phyloP scores from a whole-genome alignment of 2,329 filamentous ascomycete species.

The Aspergillus sp. region DNA sequence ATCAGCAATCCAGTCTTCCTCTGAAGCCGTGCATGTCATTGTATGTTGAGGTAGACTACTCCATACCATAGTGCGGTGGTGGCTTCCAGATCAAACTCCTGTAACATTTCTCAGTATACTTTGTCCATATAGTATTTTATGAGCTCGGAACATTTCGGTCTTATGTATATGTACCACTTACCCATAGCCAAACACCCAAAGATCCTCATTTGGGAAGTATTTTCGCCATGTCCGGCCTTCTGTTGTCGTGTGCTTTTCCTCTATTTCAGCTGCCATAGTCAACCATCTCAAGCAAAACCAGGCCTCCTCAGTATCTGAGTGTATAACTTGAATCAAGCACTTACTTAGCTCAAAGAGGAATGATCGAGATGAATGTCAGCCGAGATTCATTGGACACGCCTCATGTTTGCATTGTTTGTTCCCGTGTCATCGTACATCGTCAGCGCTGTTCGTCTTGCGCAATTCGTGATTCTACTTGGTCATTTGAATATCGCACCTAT shows the following conservation, averaged over 20 bases:
- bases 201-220: conserved; percentile 53
- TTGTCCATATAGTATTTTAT: no score
- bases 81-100: conserved; percentile 98
- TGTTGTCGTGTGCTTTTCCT: conserved; percentile 9
- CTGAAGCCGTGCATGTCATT: no score
- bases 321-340: not conserved
- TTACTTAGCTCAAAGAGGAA: no score
- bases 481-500: no score
- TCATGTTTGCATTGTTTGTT: conserved; percentile 9
- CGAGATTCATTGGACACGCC: not conserved
- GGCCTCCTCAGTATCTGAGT: not conserved
- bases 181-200: conserved; percentile 98
- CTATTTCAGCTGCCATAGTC: not conserved
- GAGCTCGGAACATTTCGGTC: not conserved
- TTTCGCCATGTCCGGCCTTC: conserved; percentile 35
- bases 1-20: conserved; percentile 1
- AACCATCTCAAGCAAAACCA: not conserved
- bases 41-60: not conserved
- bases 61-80: conserved; percentile 82
- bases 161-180: conserved; percentile 38
- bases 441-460: no score
- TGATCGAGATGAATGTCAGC: not conserved
- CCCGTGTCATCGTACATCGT: no score
- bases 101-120: not conserved
- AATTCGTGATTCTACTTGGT: no score